Conservation (phyloP, 139 green algal genomes). For the Tetradesmus obliquus region DNA sequence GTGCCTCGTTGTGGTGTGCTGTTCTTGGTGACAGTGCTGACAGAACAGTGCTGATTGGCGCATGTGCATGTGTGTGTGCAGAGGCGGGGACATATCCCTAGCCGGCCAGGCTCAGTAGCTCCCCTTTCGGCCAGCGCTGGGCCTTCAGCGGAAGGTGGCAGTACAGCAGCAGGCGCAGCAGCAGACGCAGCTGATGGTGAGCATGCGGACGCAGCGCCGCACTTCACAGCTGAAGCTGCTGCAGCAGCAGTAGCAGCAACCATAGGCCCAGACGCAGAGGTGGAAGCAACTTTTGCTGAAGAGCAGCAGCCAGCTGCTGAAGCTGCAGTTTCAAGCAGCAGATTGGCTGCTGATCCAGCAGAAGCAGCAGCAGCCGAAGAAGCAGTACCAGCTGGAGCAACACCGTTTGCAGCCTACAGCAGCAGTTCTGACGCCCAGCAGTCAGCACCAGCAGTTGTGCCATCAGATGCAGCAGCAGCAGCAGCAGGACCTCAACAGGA, state of each 20-base stretch:
- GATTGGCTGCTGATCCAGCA: neutral
- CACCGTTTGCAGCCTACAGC: neutral
- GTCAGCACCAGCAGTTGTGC: neutral
- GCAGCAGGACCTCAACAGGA: neutral
- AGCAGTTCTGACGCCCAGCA: neutral
- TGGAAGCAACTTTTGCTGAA: neutral
- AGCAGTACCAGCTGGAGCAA: neutral
- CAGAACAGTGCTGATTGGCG: no score
- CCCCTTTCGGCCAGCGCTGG: no score
- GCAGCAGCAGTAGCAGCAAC: neutral
- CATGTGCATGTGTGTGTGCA: neutral
- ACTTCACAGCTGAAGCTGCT: conserved; percentile 4
- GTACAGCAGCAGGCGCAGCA: neutral
- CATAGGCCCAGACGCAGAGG: neutral
- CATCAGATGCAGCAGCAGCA: neutral
- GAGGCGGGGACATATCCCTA: neutral
- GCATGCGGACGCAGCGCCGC: neutral
- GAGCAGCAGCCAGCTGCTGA: neutral
- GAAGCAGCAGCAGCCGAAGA: neutral
- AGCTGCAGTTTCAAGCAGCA: neutral
- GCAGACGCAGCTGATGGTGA: no score
- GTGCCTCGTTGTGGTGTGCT: neutral
- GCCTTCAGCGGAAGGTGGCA: neutral
- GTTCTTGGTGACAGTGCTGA: no score
- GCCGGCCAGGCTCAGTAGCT: neutral